Evolutionary conservation across 495 filamentous ascomycete species (phyloP), one percentile per base, ranked within the genome.

Genomic region (Hyaloscypha bicolor): DNA sequence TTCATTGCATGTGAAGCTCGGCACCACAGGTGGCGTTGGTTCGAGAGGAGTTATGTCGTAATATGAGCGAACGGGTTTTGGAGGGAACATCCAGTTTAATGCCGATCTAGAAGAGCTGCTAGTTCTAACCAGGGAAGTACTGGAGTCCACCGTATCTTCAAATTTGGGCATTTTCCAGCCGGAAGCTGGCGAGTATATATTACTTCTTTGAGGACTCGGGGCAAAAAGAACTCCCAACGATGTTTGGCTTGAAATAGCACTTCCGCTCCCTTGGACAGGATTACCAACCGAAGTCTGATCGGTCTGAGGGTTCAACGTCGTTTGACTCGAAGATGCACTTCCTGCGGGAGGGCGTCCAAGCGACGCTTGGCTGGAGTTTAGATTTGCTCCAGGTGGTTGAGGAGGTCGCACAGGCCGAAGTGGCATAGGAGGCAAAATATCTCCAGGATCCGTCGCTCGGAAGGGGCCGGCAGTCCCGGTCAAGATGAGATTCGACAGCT

Each of bases 371-470:
- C 55, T 65, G n/a, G 55, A 14, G 22, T 22, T 30, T 52, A 22
- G 60, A 12, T 19, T 33, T 21, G 39, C 9, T 37, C 33, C 33
- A 37, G 33, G 33, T 37, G 33, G 9, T 37, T 9, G 33, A 9
- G 33, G 33, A 37, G 33, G 33, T 37, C 33, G 33, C 33, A 37
- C 33, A 37, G 33, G 33, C 63, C 63, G 51, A 63, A 63, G 52
- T 57, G 66, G 66, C 59, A 63, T 57, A 30, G 42, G 37, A 60
- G 67, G 67, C 30, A 69, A 61, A 25, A 69, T 62, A 55, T 69
- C 67, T 30, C 55, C 67, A 33, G 67, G 67, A 56, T 65, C 45
- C 31, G 32, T 60, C 35, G 21, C 22, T 21, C 22, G 11, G 33
- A 35, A 61, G 9, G 33, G 33, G 22, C 55, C 32, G 19, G 22